Conservation (phyloP, 1,139 yeast genomes). For the Zhuliangozyma blackwelliae region DNA sequence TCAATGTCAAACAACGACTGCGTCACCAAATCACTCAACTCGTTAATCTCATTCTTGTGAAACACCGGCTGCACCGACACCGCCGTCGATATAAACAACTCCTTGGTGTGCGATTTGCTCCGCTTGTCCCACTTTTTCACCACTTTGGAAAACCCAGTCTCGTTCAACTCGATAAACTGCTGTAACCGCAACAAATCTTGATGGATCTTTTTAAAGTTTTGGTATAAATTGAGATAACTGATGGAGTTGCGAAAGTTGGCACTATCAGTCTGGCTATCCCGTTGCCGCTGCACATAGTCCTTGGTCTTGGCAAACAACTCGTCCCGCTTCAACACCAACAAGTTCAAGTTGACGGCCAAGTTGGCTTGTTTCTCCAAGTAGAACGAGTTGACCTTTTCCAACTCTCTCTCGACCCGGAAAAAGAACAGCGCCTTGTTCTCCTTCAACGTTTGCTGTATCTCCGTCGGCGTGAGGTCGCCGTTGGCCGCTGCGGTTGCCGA, state of each 20-base stretch:
- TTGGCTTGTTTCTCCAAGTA: conserved; percentile 90
- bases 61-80: conserved; percentile 96
- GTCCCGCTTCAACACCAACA: conserved; percentile 66
- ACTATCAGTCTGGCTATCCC: conserved; percentile 7
- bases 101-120: conserved; percentile 91
- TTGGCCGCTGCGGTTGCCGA: conserved; percentile 4
- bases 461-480: conserved; percentile 18
- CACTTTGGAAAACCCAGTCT: conserved; percentile 92
- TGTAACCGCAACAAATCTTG: conserved; percentile 84
- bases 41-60: conserved; percentile 83
- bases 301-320: conserved; percentile 46
- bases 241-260: conserved; percentile 41
- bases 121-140: conserved; percentile 97
- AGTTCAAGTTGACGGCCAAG: conserved; percentile 70
- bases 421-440: conserved; percentile 93
- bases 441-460: conserved; percentile 61
- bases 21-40: conserved; percentile 77
- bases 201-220: conserved; percentile 84
- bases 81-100: conserved; percentile 83
- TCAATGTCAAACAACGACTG: conserved; percentile 78
- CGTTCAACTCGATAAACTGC: conserved; percentile 90
- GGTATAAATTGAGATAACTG: conserved; percentile 56
- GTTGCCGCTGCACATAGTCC: conserved; percentile 27
- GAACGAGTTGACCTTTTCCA: conserved; percentile 88
- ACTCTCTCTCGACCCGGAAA: conserved; percentile 86